phyloP scores from a whole-genome alignment of 2,329 filamentous ascomycete genomes.

The Coniochaeta ligniaria region DNA sequence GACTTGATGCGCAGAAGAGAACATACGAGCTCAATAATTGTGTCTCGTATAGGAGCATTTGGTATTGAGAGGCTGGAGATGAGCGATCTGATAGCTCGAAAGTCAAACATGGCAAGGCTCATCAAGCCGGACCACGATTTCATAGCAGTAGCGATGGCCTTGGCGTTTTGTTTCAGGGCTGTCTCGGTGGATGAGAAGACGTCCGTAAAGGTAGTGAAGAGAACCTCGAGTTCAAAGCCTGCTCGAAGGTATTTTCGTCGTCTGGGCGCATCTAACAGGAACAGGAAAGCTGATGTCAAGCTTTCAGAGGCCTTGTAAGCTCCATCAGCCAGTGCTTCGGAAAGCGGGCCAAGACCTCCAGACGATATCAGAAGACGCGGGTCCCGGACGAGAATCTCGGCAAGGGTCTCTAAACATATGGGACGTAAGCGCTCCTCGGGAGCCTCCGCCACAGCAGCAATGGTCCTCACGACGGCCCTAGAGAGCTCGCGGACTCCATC shows the following conservation, averaged over 20 bases:
- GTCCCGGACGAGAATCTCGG: constrained; percentile 83
- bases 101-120: constrained; percentile 80
- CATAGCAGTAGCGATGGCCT: constrained; percentile 84
- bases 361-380: constrained; percentile 74
- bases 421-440: constrained; percentile 77
- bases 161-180: constrained; percentile 75
- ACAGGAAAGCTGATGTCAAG: constrained; percentile 78
- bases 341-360: constrained; percentile 78
- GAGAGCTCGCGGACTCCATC: constrained; percentile 85
- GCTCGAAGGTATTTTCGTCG: constrained; percentile 76
- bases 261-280: constrained; percentile 77
- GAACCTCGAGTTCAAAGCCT: constrained; percentile 80
- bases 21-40: constrained; percentile 83
- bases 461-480: constrained; percentile 75
- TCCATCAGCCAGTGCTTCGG: constrained; percentile 86
- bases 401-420: constrained; percentile 87
- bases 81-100: constrained; percentile 76
- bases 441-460: constrained; percentile 85
- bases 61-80: constrained; percentile 56
- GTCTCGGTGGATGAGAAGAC: constrained; percentile 54
- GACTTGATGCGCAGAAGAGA: constrained; percentile 79
- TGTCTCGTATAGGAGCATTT: constrained; percentile 54
- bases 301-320: constrained; percentile 90
- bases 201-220: constrained; percentile 92
- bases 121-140: constrained; percentile 93